phyloP scores from a whole-genome alignment of 768 basidiomycete genomes.

The Xerocomus brunneocitrinus region DNA sequence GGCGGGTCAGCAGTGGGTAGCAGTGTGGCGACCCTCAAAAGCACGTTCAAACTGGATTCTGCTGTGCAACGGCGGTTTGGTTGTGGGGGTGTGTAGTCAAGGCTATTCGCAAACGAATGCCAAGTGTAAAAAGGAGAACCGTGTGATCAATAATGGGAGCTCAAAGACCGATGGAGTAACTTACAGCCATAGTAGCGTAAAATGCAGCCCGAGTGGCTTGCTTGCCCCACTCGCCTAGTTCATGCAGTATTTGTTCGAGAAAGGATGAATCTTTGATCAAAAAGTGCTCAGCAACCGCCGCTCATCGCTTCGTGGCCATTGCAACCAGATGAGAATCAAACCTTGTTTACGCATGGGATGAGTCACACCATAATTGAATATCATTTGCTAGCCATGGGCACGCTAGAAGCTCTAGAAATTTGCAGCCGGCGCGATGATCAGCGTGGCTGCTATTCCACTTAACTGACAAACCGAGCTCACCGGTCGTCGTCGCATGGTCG shows the following conservation, averaged over 20 bases:
- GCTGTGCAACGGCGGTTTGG: not conserved
- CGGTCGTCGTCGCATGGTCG: not conserved
- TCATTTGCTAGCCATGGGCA: not conserved
- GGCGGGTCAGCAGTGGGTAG: not conserved
- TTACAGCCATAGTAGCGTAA: not conserved
- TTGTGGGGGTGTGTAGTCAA: not conserved
- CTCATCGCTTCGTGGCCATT: not conserved
- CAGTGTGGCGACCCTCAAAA: not conserved
- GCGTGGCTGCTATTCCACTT: conserved; percentile 2
- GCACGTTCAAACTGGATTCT: not conserved
- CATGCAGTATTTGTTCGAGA: not conserved
- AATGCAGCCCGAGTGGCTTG: not conserved
- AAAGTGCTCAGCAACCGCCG: not conserved
- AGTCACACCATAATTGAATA: conserved; percentile 7
- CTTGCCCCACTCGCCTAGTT: conserved; percentile 7
- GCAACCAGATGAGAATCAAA: not conserved
- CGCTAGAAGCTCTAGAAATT: not conserved
- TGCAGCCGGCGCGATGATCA: not conserved
- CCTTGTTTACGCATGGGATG: conserved; percentile 2
- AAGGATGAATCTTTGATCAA: not conserved
- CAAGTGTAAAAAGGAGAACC: not conserved
- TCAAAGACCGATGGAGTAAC: conserved; percentile 2
- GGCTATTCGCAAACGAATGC: not conserved
- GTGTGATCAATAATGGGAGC: not conserved
- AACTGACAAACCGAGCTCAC: conserved; percentile 4